phyloP scores from a whole-genome alignment of 2,329 filamentous ascomycete species.

The Xylaria sp. region DNA sequence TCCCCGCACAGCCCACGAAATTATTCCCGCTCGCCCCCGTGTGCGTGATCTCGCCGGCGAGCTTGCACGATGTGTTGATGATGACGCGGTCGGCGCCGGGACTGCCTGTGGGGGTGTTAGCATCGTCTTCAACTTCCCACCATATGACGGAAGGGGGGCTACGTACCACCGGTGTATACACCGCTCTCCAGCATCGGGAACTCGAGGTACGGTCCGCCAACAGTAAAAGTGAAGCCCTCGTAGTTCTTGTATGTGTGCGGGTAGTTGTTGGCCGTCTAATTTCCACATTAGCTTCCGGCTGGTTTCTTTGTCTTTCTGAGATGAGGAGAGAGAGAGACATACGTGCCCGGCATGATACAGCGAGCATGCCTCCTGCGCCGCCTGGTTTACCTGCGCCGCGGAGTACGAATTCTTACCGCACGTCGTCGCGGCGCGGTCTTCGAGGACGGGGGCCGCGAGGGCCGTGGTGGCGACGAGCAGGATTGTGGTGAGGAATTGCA shows the following conservation, averaged over 20 bases:
- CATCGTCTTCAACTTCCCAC: too few relatives aligned
- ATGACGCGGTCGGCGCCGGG: slow-evolving; percentile 64
- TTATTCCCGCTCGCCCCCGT: slow-evolving; percentile 62
- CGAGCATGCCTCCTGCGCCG: slow-evolving; percentile 46
- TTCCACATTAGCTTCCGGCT: background rate
- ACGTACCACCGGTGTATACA: slow-evolving; percentile 51
- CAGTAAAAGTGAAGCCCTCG: slow-evolving; percentile 56
- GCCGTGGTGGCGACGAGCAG: slow-evolving; percentile 25
- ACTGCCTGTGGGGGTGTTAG: slow-evolving; percentile 37
- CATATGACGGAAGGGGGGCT: too few relatives aligned
- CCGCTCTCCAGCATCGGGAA: slow-evolving; percentile 53
- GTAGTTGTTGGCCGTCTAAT: slow-evolving; percentile 45
- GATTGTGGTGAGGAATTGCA: slow-evolving; percentile 21
- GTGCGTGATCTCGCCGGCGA: slow-evolving; percentile 64
- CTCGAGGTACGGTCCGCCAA: slow-evolving; percentile 56
- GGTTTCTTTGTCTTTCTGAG: background rate
- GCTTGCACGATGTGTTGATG: slow-evolving; percentile 51
- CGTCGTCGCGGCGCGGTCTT: slow-evolving; percentile 42
- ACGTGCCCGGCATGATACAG: slow-evolving; percentile 42
- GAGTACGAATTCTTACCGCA: slow-evolving; percentile 53
- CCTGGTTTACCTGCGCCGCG: slow-evolving; percentile 43
- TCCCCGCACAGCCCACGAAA: slow-evolving; percentile 57
- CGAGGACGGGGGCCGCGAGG: slow-evolving; percentile 27
- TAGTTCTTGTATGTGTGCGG: slow-evolving; percentile 58
- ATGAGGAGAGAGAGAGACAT: background rate